phyloP scores from a whole-genome alignment of 2,329 filamentous ascomycete species.

The Lojkania enalia region DNA sequence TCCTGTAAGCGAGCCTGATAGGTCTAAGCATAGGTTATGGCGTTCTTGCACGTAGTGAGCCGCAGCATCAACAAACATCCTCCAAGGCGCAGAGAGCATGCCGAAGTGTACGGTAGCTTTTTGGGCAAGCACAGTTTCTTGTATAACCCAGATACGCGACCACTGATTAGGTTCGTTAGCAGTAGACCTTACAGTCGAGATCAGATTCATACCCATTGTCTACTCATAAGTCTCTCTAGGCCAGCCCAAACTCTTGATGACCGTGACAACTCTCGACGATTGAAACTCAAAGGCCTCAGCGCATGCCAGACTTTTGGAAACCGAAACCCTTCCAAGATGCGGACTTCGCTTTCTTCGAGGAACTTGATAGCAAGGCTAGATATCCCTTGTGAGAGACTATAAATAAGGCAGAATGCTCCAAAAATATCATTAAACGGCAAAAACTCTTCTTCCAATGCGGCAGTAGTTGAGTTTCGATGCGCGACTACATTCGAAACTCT shows the following conservation, averaged over 20 bases:
- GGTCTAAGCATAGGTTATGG: conserved; percentile 15
- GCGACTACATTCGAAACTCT: too few species aligned
- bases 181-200: background rate
- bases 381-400: conserved; percentile 17
- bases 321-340: background rate
- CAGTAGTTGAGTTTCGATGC: background rate
- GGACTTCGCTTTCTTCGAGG: conserved; percentile 10
- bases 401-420: conserved; percentile 23
- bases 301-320: conserved; percentile 9
- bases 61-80: conserved; percentile 25
- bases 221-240: conserved; percentile 16
- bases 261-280: conserved; percentile 8
- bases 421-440: conserved; percentile 15
- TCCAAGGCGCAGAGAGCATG: conserved; percentile 24
- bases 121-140: conserved; percentile 25
- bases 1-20: conserved; percentile 13
- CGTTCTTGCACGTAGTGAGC: conserved; percentile 15
- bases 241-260: conserved; percentile 18
- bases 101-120: conserved; percentile 23
- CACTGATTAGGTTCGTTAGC: conserved; percentile 13
- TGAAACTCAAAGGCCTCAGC: conserved; percentile 5
- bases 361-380: conserved; percentile 7
- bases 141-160: conserved; percentile 28
- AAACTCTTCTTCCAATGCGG: background rate
- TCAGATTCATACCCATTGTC: conserved; percentile 7